Evolutionary conservation across 345 rosid genomes (phyloP).

Genomic region (Linum lewisii): DNA sequence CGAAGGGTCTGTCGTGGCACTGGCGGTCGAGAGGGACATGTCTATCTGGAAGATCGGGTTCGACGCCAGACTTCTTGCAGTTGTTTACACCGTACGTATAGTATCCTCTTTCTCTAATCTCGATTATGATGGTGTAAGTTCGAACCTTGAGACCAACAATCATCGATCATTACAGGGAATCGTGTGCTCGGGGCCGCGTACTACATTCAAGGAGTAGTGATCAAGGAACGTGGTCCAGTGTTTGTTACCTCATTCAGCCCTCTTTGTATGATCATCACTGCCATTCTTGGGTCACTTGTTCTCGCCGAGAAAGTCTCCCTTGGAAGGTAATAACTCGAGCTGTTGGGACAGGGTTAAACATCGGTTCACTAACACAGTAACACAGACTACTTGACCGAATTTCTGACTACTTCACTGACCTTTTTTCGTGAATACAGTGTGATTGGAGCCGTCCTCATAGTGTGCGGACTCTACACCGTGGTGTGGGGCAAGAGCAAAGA

Average conservation of each 20-base stretch:
- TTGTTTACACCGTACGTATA: conserved; percentile 55
- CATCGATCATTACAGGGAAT: conserved; percentile 47
- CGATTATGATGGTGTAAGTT: too few relatives aligned
- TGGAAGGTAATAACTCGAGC: conserved; percentile 81
- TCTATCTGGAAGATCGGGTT: conserved; percentile 65
- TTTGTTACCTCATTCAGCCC: conserved; percentile 79
- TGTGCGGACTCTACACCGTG: conserved; percentile 63
- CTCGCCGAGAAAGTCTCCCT: conserved; percentile 62
- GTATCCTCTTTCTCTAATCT: not conserved
- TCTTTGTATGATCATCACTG: conserved; percentile 79
- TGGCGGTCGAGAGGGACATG: conserved; percentile 59
- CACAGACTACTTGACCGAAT: too few relatives aligned
- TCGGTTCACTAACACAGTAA: too few relatives aligned
- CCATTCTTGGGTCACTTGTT: conserved; percentile 48
- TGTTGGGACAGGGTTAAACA: too few relatives aligned
- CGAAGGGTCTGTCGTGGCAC: conserved; percentile 44
- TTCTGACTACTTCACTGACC: not conserved
- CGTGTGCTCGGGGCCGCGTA: conserved; percentile 87
- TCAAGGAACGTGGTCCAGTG: conserved; percentile 65
- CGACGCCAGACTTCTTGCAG: conserved; percentile 70
- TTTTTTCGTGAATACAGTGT: conserved; percentile 30
- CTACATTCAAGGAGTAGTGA: conserved; percentile 68
- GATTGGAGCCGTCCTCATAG: conserved; percentile 70
- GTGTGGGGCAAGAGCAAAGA: conserved; percentile 96
- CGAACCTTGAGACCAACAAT: too few relatives aligned